Base-by-base conservation (phyloP, 352 stramenopile genomes). In the Globisporangium acanthophoron region DNA sequence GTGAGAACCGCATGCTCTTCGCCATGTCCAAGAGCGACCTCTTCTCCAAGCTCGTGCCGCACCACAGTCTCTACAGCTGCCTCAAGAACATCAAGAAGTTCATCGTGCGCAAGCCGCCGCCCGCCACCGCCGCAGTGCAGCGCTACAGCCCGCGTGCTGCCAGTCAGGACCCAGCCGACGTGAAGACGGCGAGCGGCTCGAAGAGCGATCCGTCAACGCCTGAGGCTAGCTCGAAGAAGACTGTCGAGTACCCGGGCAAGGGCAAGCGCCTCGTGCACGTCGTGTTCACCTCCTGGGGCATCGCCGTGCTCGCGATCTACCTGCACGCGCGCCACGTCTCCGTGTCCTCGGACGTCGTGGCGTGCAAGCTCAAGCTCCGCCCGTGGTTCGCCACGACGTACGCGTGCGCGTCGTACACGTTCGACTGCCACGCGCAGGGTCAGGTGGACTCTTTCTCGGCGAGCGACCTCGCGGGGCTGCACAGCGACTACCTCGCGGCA, bases 201-300 rank as follows among this genome's bases (percentile, higher is more conserved):
- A 27, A 27, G 24, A 39, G 27, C 29, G 27, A n/a, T 13, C 27
- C 8, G 11, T 13, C 8, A 11, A 43, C n/a, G 12, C 37, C 37
- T 5, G 13, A 4, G 18, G 24, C 40, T 49, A n/a, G 13, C 48
- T 12, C 21, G 24, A 59, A 65, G 27, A 54, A 54, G 50, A 15
- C 6, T 3, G 35, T 56, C 41, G 46, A 57, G 47, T 60, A 65
- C 52, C 59, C 52, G 1, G 31, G 46, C 18, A 39, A 21, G 1
- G 46, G 52, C 52, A 62, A 62, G 48, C 56, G 64, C 4, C 62
- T 77, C 7, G 60, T 66, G 5, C 69, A 74, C 35, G 41, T 72
- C 21, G 69, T 74, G 54, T 77, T 77, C 54, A 62, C 65, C 24
- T 55, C 35, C 31, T 74, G 69, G 69, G 69, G 69, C 0, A 49